These are phyloP conservation scores for Sphenostylis stenocarpa DNA, from an alignment of 306 rosid species.

Conservation along the genomic window DNA sequence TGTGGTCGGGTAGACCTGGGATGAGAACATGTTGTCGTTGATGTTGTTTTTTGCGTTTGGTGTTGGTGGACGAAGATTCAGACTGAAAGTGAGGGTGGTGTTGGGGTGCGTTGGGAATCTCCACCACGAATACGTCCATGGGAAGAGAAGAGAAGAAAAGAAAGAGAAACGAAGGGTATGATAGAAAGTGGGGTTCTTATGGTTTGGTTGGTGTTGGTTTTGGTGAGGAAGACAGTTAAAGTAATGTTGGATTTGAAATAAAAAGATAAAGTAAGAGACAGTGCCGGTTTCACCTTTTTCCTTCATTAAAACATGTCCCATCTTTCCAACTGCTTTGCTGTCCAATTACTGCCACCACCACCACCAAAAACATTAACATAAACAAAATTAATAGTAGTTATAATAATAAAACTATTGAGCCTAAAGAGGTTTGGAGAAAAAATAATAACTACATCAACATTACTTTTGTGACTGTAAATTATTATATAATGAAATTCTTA, in stretches of 20 bases:
- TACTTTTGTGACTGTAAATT: too few species aligned
- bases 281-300: slow-evolving; percentile 15
- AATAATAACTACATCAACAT: too few species aligned
- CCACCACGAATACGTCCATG: too few species aligned
- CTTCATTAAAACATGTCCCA: slow-evolving; percentile 30
- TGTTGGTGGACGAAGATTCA: background rate
- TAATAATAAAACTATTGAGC: too few species aligned
- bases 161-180: too few species aligned
- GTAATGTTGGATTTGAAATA: slow-evolving; percentile 11
- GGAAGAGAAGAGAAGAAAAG: background rate
- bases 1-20: slow-evolving; percentile 77
- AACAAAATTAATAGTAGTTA: too few species aligned
- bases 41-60: slow-evolving; percentile 33
- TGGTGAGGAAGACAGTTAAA: background rate
- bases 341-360: background rate
- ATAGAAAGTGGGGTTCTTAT: background rate
- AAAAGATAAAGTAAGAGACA: slow-evolving; percentile 19
- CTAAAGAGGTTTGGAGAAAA: too few species aligned
- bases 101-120: background rate
- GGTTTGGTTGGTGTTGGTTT: background rate
- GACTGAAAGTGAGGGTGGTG: background rate
- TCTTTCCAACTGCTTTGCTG: slow-evolving; percentile 44
- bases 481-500: too few species aligned
- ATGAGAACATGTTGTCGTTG: slow-evolving; percentile 34
- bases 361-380: too few species aligned